Conservation (phyloP, 1,139 yeast genomes). For the Hyphopichia khmerensis region DNA sequence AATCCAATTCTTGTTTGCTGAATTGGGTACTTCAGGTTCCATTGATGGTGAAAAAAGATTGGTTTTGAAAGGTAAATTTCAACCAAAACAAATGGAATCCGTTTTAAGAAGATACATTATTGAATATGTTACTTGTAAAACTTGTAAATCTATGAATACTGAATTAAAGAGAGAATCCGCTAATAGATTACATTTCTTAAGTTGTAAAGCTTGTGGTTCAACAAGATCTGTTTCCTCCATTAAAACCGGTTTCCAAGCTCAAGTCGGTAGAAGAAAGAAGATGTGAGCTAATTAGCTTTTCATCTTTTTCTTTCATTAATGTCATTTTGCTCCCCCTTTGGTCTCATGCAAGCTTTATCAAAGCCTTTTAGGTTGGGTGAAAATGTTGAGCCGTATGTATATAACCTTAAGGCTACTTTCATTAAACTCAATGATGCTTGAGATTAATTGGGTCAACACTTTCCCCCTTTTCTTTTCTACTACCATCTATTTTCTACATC, state of each 20-base stretch:
- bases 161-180: slow-evolving; percentile 92
- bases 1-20: slow-evolving; percentile 95
- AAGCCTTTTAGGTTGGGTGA: too few species aligned
- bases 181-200: slow-evolving; percentile 95
- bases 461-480: neutral
- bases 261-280: slow-evolving; percentile 76
- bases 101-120: slow-evolving; percentile 93
- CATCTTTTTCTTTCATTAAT: neutral
- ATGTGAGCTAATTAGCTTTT: slow-evolving; percentile 14
- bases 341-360: too few species aligned
- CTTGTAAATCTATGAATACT: slow-evolving; percentile 97
- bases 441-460: neutral
- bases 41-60: slow-evolving; percentile 97
- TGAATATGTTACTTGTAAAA: slow-evolving; percentile 97
- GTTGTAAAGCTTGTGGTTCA: slow-evolving; percentile 97
- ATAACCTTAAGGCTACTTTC: too few species aligned
- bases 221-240: slow-evolving; percentile 96
- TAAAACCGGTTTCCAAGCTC: slow-evolving; percentile 99
- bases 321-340: neutral
- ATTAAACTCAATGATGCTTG: too few species aligned
- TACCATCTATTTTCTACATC: neutral
- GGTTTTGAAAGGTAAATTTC: slow-evolving; percentile 96
- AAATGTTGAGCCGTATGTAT: too few species aligned
- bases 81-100: slow-evolving; percentile 95
- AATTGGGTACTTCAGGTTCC: slow-evolving; percentile 98